Evolutionary conservation across 2,329 filamentous ascomycete species (phyloP), one percentile per base, ranked within the genome.

Genomic region (Rasamsonia emersonii): DNA sequence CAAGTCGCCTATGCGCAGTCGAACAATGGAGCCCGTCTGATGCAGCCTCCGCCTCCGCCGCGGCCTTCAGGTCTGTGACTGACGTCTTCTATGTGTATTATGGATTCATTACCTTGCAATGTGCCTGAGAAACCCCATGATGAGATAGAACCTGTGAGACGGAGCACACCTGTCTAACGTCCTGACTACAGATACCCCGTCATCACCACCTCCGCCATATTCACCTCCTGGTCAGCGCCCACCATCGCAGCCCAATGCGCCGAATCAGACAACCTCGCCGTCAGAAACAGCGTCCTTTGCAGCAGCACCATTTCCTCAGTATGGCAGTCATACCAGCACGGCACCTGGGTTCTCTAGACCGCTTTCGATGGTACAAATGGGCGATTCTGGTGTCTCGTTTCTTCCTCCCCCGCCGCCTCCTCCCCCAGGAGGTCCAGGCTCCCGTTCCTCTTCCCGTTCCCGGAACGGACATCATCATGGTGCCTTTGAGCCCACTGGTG

Each of bases 141-240:
- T n/a, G n/a, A n/a, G n/a, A n/a, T n/a, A n/a, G n/a, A n/a, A n/a
- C n/a, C n/a, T n/a, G n/a, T n/a, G n/a, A n/a, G n/a, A n/a, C n/a
- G n/a, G n/a, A n/a, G n/a, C n/a, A n/a, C n/a, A n/a, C n/a, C n/a
- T n/a, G n/a, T 15, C 33, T 42, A 36, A 46, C 34, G 30, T 24
- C 28, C 10, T 13, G 19, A 16, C 18, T 33, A 54, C 48, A 58
- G 29, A 46, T 42, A 10, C 43, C 46, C 19, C 56, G 16, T 56
- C 56, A 9, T 47, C 56, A 7, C 57, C 57, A 5, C 57, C 58
- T 18, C 57, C 58, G 5, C 58, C 58, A 27, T 61, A 61, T 30
- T 60, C 58, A 32, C 57, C 58, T 13, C 56, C 54, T 25, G 49
- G 47, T 28, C 52, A 54, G 24, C 47, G 41, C 30, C 45, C 38